phyloP scores from a whole-genome alignment of 176 grass and related monocot genomes.

The Eremochloa ophiuroides region DNA sequence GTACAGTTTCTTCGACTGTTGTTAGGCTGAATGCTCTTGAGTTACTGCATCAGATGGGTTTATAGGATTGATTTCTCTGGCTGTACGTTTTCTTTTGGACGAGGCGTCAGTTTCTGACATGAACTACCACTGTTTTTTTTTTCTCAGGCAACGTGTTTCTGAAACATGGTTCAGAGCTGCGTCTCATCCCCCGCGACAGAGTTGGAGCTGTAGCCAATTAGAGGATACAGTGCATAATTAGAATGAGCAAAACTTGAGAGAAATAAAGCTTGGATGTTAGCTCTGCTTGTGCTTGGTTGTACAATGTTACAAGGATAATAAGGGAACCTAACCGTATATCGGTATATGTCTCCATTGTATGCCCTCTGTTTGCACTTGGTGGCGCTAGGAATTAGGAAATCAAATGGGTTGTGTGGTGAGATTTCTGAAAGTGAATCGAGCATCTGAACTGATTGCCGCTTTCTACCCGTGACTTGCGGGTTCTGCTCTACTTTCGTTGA shows the following conservation, averaged over 20 bases:
- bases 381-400: too few relatives aligned
- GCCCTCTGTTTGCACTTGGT: not conserved
- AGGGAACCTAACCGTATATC: not conserved
- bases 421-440: too few relatives aligned
- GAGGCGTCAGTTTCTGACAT: not conserved
- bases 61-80: not conserved
- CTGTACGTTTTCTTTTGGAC: not conserved
- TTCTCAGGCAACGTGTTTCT: slow-evolving; percentile 92
- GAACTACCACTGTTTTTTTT: not conserved
- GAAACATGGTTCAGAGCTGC: slow-evolving; percentile 97
- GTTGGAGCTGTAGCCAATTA: slow-evolving; percentile 50
- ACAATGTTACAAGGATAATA: not conserved
- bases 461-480: too few relatives aligned
- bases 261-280: slow-evolving; percentile 11
- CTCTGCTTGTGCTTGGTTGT: slow-evolving; percentile 15
- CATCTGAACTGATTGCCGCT: too few relatives aligned
- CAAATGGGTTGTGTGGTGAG: not conserved
- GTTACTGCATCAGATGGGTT: not conserved
- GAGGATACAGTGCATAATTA: not conserved
- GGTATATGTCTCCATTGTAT: not conserved
- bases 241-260: not conserved
- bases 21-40: not conserved
- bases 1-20: not conserved
- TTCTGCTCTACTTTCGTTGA: too few relatives aligned
- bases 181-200: slow-evolving; percentile 89